Evolutionary conservation across 2,329 filamentous ascomycete species (phyloP), one percentile per base, ranked within the genome.

Genomic region (Lomentospora prolificans): DNA sequence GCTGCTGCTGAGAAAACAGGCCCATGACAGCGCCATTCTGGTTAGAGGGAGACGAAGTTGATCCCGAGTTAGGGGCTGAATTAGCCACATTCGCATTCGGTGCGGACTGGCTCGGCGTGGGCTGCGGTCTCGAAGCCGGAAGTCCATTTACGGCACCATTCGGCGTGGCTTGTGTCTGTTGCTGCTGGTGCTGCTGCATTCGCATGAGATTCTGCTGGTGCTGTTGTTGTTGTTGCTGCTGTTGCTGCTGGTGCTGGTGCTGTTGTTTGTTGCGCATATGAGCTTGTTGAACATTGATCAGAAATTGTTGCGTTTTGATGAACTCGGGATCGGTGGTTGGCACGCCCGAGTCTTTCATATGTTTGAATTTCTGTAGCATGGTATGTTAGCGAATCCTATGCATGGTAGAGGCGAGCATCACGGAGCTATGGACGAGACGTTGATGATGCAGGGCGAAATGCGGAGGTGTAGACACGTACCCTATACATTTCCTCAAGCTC

Each of bases 311-410:
- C 30, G 85, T 81, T 71, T 94, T 95, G 64, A 92, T 79, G 65
- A 86, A 91, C 68, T 97, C 91, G 50, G 92, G 92, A 65, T 97
- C 90, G 57, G 80, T 86, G 57, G 84, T 79, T 41, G 89, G 82
- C 24, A 95, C 86, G 62, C 91, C 91, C 64, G 86, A 80, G 56
- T 88, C 81, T 71, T 92, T 94, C 87, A 97, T 90, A 69, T 89
- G 83, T 66, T 88, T 86, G 61, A 88, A 94, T 79, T 89, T 90
- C 91, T 96, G 9, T 50, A 19, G 9, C 25, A 55, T 14, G 36
- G 41, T 17, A 24, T 10, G 19, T 27, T 14, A 44, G 7, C 2
- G 14, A 8, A 31, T 10, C n/a, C 14, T 10, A 19, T 10, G 17
- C n/a, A 46, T 9, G 10, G n/a, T n/a, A 28, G 51, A 10, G 19